A percentile compares a stretch with the other conserved stretches of the same genome.
Evolutionary conservation across 345 rosid species (phyloP).

Genomic region (Garcia nutans): DNA sequence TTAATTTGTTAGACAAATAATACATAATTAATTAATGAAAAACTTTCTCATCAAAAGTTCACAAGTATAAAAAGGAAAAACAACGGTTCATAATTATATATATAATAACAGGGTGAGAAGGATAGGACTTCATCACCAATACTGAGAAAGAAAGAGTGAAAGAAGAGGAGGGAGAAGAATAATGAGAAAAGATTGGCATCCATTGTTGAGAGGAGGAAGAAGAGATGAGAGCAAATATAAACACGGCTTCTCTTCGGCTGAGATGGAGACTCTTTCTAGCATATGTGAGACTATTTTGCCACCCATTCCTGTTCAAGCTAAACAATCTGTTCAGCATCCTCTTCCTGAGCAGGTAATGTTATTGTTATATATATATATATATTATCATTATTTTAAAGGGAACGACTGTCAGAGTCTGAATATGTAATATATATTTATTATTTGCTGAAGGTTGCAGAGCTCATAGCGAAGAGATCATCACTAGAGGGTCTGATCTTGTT

Average conservation of each 20-base stretch:
- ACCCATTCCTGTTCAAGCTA: slow-evolving; percentile 7
- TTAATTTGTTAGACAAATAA: no score
- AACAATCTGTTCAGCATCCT: slow-evolving; percentile 25
- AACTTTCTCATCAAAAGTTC: no score
- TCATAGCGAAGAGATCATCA: slow-evolving; percentile 24
- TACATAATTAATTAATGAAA: no score
- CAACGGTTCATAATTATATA: no score
- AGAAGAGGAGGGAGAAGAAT: not conserved
- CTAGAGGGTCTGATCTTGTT: slow-evolving; percentile 34
- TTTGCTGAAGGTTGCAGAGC: slow-evolving; percentile 42
- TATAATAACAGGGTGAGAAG: no score
- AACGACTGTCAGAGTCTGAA: no score
- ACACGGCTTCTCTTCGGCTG: slow-evolving; percentile 45
- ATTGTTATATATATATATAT: no score
- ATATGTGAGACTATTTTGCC: slow-evolving; percentile 61
- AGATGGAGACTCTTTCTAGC: slow-evolving; percentile 51
- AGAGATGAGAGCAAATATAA: slow-evolving; percentile 16
- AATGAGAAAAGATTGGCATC: slow-evolving; percentile 33
- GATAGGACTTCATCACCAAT: not conserved
- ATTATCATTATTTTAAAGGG: no score
- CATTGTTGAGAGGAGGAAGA: slow-evolving; percentile 35
- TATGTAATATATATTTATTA: no score
- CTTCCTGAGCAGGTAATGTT: slow-evolving; percentile 44
- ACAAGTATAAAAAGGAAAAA: no score
- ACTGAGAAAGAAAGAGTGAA: no score